These are phyloP conservation scores for Immersiella caudata DNA, from an alignment of 495 filamentous ascomycete species.

Conservation along the genomic window DNA sequence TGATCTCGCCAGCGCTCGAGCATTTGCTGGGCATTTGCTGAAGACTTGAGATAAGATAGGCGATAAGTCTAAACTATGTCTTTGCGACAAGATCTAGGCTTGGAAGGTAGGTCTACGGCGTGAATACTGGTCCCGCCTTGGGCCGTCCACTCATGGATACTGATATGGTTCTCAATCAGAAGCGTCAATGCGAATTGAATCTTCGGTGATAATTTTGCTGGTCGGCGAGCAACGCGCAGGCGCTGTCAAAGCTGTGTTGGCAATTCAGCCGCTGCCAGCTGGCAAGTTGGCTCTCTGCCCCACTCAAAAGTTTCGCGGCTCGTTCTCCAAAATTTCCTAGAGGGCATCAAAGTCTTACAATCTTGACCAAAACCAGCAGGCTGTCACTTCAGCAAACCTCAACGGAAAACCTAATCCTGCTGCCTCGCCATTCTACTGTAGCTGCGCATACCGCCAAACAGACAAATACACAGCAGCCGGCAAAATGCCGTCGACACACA, in stretches of 20 bases:
- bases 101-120: too few relatives aligned
- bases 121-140: too few relatives aligned
- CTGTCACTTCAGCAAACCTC: background rate
- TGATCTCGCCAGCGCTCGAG: background rate
- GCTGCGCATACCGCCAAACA: background rate
- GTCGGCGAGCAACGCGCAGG: too few relatives aligned
- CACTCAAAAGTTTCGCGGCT: background rate
- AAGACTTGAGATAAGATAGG: too few relatives aligned
- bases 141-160: too few relatives aligned
- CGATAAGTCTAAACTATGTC: too few relatives aligned
- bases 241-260: too few relatives aligned
- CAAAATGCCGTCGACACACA: constrained; percentile 89
- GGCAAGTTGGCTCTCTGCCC: background rate
- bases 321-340: constrained; percentile 14
- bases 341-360: constrained; percentile 6
- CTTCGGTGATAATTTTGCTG: too few relatives aligned
- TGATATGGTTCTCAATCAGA: too few relatives aligned
- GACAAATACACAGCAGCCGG: background rate
- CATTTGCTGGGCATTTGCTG: too few relatives aligned
- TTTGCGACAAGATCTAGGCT: too few relatives aligned
- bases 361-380: background rate
- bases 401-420: background rate
- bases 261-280: background rate
- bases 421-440: background rate
- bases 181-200: too few relatives aligned